These are phyloP conservation scores for Tripterygium wilfordii DNA, from an alignment of 177 flowering plant genomes.

Conservation along the genomic window DNA sequence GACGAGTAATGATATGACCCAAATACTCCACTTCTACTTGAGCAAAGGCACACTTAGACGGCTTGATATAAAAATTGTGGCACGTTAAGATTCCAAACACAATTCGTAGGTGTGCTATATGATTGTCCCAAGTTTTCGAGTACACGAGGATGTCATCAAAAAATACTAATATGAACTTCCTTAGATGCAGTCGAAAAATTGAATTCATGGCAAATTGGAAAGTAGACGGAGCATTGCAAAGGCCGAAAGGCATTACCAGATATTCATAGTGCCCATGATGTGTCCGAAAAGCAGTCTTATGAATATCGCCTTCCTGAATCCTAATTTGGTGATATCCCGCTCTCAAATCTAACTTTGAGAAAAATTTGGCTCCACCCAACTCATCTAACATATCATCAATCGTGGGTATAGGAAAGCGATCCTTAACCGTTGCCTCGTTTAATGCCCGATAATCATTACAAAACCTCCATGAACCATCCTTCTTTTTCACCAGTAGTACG, in stretches of 20 bases:
- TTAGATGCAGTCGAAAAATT: no score
- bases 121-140: not conserved
- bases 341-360: constrained; percentile 1
- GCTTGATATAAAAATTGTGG: constrained; percentile 4
- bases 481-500: not conserved
- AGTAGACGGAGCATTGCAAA: not conserved
- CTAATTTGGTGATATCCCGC: not conserved
- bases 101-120: not conserved
- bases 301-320: not conserved
- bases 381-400: constrained; percentile 1
- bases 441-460: constrained; percentile 2
- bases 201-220: constrained; percentile 12
- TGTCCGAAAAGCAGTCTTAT: constrained; percentile 7
- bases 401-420: no score
- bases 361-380: constrained; percentile 1
- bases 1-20: not conserved
- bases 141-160: no score
- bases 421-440: not conserved
- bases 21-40: not conserved
- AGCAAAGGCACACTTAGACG: constrained; percentile 2
- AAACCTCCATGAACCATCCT: constrained; percentile 1
- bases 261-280: constrained; percentile 9
- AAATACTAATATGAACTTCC: no score
- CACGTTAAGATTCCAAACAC: not conserved
- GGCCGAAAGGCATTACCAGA: constrained; percentile 6